Base-by-base conservation (phyloP, 2,329 filamentous ascomycete species). In the Hypoxylon sp. region DNA sequence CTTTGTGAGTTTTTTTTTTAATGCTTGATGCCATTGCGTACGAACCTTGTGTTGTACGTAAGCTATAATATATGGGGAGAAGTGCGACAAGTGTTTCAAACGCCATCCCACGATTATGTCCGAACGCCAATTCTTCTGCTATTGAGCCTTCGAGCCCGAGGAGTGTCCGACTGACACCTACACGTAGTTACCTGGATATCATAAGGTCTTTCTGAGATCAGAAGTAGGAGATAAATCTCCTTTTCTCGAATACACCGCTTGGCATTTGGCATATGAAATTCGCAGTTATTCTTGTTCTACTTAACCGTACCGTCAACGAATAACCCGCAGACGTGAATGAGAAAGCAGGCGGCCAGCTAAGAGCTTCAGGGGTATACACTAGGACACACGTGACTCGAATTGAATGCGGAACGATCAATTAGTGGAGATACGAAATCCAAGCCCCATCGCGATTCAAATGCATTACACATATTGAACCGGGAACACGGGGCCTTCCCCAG, bases 401-500 rank as follows among this genome's bases (percentile, higher is more conserved):
- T 38, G 7, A 38, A 59, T 41, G 19, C 19, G 36, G 28, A 36
- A 9, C 14, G 38, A 34, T 36, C 13, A 36, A 17, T 46, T 21
- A 49, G 46, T 28, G 19, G 32, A 17, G 41, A n/a, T 34, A 10
- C 32, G 28, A 38, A 19, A 19, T 23, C 38, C 17, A 34, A 62
- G 14, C 52, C 11, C 48, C 30, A 23, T 56, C 55, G 43, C 6
- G 17, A 55, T 46, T 41, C 21, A 23, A 28, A 43, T 45, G 43
- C 23, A 45, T 56, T 50, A 50, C 32, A 43, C 45, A 57, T 36
- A 57, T 41, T 34, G 36, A 57, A 60, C 46, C 30, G 25, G 46
- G n/a, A 43, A 46, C 17, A 21, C 25, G 23, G 30, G 30, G 19
- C 25, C 5, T 36, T 48, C 21, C 19, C 28, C 32, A 36, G n/a